Percentiles rank a stretch among this genome's conserved stretches.
Conservation (phyloP, 1,284 basidiomycete genomes). For the Trichosporon sp. region DNA sequence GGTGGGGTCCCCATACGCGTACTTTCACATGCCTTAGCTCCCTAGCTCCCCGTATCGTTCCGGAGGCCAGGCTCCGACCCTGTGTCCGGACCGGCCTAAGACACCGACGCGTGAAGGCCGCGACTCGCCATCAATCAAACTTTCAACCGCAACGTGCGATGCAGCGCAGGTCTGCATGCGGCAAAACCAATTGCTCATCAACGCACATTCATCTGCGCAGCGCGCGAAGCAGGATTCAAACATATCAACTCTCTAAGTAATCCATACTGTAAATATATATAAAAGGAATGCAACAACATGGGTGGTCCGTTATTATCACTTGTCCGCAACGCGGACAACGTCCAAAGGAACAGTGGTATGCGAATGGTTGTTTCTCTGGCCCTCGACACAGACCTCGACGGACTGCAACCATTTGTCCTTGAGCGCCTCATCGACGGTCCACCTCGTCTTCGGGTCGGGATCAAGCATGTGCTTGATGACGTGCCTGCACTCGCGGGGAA, state of each 20-base stretch:
- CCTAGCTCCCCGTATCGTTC: background rate
- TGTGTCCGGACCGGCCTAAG: background rate
- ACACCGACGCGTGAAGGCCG: background rate
- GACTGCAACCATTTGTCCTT: slow-evolving; percentile 74
- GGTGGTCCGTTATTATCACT: background rate
- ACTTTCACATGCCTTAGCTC: background rate
- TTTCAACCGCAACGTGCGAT: background rate
- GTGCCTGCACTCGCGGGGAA: slow-evolving; percentile 75
- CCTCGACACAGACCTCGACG: slow-evolving; percentile 58
- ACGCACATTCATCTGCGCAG: background rate
- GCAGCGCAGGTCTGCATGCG: background rate
- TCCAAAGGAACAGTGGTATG: slow-evolving; percentile 43
- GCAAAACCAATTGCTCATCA: background rate
- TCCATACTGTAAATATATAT: slow-evolving; percentile 2
- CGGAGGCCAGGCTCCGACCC: background rate
- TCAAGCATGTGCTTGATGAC: slow-evolving; percentile 93
- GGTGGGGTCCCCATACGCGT: background rate
- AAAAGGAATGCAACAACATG: slow-evolving; percentile 16
- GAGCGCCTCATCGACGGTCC: slow-evolving; percentile 76
- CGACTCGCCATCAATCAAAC: background rate
- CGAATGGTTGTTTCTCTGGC: slow-evolving; percentile 36
- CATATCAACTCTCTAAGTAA: background rate
- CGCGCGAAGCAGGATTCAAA: background rate
- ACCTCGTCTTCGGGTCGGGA: slow-evolving; percentile 79
- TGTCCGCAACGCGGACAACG: slow-evolving; percentile 23